Conservation (phyloP, 805 yeast species). For the Candida fluviatilis region DNA sequence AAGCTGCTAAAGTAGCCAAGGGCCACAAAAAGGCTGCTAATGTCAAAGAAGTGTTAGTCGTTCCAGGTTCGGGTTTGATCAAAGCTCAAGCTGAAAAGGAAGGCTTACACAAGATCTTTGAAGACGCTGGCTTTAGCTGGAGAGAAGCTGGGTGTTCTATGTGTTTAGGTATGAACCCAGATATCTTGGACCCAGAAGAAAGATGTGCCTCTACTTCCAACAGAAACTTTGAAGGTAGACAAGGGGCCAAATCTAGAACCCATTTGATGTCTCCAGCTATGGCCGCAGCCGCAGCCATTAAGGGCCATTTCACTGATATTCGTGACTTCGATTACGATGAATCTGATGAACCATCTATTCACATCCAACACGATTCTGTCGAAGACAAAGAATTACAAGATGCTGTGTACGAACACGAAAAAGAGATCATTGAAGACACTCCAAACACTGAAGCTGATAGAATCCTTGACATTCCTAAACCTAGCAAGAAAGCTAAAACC, state of each 20-base stretch:
- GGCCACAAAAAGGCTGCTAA: conserved; percentile 83
- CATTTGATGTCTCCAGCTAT: conserved; percentile 98
- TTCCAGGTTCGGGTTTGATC: conserved; percentile 96
- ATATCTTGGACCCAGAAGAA: conserved; percentile 89
- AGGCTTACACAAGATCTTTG: conserved; percentile 88
- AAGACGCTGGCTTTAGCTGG: conserved; percentile 95
- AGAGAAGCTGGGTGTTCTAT: conserved; percentile 99
- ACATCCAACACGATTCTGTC: conserved; percentile 36
- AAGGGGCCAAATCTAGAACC: conserved; percentile 93
- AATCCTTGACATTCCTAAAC: conserved; percentile 59
- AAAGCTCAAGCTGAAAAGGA: conserved; percentile 91
- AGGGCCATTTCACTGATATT: conserved; percentile 87
- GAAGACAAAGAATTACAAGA: conserved; percentile 58
- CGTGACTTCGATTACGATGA: conserved; percentile 69
- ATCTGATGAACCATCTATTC: conserved; percentile 57
- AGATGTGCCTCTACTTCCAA: conserved; percentile 98
- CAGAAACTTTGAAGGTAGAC: conserved; percentile 98
- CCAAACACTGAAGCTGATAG: conserved; percentile 54
- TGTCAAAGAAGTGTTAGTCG: conserved; percentile 82
- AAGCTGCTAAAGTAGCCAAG: conserved; percentile 89
- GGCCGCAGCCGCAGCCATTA: conserved; percentile 98
- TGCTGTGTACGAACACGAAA: conserved; percentile 70
- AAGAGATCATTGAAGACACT: conserved; percentile 53
- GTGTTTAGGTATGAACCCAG: conserved; percentile 99
- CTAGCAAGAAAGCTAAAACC: conserved; percentile 20